Evolutionary conservation across 768 basidiomycete genomes (phyloP).

Genomic region (Russula sp.): DNA sequence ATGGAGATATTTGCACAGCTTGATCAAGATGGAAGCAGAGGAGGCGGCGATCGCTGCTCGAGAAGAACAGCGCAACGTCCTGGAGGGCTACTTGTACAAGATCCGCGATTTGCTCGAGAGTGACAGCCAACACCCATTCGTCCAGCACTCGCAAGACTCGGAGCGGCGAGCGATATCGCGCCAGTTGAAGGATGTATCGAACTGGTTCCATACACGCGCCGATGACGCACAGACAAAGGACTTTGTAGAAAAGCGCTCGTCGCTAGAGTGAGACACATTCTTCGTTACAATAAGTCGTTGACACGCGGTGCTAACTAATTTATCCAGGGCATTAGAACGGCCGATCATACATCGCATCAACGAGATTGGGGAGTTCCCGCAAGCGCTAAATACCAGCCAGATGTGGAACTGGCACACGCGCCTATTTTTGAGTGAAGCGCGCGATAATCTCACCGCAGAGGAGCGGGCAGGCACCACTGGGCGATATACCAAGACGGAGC

Average conservation of each 20-base stretch:
- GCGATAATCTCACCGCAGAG: conserved; percentile 63
- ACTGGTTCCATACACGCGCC: conserved; percentile 80
- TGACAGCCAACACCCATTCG: conserved; percentile 64
- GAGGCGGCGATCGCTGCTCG: conserved; percentile 70
- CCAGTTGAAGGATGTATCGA: conserved; percentile 64
- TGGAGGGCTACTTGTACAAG: conserved; percentile 92
- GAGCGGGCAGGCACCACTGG: conserved; percentile 51
- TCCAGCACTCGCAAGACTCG: conserved; percentile 67
- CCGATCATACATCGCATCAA: conserved; percentile 83
- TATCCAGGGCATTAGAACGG: conserved; percentile 58
- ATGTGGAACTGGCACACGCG: conserved; percentile 85
- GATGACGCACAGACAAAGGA: conserved; percentile 75
- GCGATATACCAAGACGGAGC: conserved; percentile 83
- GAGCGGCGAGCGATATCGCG: conserved; percentile 64
- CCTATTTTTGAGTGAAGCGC: conserved; percentile 80
- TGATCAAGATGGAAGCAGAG: conserved; percentile 69
- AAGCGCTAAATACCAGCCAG: conserved; percentile 72
- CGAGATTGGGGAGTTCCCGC: conserved; percentile 82
- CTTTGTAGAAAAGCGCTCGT: conserved; percentile 66
- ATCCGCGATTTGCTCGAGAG: conserved; percentile 75
- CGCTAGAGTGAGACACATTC: conserved; percentile 66
- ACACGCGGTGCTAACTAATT: background rate
- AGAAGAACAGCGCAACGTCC: conserved; percentile 85
- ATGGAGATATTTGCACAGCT: conserved; percentile 35
- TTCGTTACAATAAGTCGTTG: background rate